phyloP scores from a whole-genome alignment of 305 asterid species.

The Fraxinus xanthoxyloides region DNA sequence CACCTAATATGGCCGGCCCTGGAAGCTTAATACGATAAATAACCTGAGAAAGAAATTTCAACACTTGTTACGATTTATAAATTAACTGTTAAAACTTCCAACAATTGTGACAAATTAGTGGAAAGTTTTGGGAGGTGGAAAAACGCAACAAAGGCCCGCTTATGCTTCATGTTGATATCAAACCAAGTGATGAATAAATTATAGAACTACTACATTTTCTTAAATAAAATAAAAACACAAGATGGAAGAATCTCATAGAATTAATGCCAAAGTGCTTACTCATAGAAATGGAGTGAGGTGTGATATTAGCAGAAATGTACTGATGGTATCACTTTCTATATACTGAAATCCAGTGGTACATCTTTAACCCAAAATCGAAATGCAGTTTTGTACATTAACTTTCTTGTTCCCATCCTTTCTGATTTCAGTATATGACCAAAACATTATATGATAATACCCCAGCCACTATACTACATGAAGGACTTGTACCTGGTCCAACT shows the following conservation, averaged over 20 bases:
- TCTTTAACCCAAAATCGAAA: conserved; percentile 1
- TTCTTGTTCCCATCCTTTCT: conserved; percentile 9
- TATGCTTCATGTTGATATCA: conserved; percentile 11
- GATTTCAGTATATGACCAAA: conserved; percentile 1
- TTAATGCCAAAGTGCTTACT: neutral
- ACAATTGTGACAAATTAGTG: neutral
- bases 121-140: neutral
- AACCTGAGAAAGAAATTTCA: conserved; percentile 45
- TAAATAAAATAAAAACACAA: neutral
- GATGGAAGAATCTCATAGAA: neutral
- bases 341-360: neutral
- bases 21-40: conserved; percentile 94
- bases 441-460: neutral
- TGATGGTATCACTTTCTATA: neutral
- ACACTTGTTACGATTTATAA: conserved; percentile 11
- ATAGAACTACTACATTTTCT: neutral
- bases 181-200: conserved; percentile 4
- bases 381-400: conserved; percentile 12
- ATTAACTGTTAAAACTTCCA: neutral
- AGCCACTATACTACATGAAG: neutral
- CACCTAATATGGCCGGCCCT: conserved; percentile 92
- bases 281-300: neutral
- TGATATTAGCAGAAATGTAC: neutral
- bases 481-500: conserved; percentile 78
- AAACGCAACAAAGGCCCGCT: conserved; percentile 2